Conservation (phyloP, 2,329 filamentous ascomycete species). For the Alternaria postmessia region DNA sequence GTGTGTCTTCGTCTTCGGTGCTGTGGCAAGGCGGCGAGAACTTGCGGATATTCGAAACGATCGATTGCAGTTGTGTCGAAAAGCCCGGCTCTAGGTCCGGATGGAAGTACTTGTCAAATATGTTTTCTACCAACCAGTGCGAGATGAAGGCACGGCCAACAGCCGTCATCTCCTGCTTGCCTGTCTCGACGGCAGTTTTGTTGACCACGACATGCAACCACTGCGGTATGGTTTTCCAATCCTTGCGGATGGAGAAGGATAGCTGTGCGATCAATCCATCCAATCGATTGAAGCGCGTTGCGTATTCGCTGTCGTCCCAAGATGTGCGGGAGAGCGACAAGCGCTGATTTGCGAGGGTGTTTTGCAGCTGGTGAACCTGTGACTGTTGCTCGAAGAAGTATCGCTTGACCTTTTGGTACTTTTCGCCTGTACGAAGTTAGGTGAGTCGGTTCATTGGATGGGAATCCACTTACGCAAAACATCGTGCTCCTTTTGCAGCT, state of each 20-base stretch:
- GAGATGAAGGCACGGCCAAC: constrained; percentile 89
- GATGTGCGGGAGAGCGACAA: constrained; percentile 93
- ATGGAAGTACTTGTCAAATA: constrained; percentile 93
- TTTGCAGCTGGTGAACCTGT: constrained; percentile 93
- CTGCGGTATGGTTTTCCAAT: constrained; percentile 81
- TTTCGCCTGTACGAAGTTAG: constrained; percentile 69
- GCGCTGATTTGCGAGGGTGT: constrained; percentile 95
- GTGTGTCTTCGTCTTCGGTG: constrained; percentile 87
- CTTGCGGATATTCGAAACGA: constrained; percentile 86
- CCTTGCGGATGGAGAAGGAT: constrained; percentile 94
- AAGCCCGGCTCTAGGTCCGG: constrained; percentile 80
- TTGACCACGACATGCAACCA: constrained; percentile 86
- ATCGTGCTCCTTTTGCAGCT: constrained; percentile 60
- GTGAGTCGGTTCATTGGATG: not conserved
- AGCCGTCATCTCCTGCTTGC: constrained; percentile 97
- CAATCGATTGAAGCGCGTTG: constrained; percentile 84
- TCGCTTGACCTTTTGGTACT: constrained; percentile 98
- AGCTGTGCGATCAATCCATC: constrained; percentile 95
- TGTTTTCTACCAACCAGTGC: constrained; percentile 87
- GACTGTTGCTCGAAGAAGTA: constrained; percentile 93
- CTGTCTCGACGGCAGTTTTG: constrained; percentile 81
- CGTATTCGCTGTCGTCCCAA: constrained; percentile 94
- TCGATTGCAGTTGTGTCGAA: constrained; percentile 80
- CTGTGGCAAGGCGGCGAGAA: constrained; percentile 77
- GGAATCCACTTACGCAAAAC: constrained; percentile 54